These are phyloP conservation scores for Aspergillus tamarii DNA, from an alignment of 2,329 filamentous ascomycete species.

Conservation along the genomic window DNA sequence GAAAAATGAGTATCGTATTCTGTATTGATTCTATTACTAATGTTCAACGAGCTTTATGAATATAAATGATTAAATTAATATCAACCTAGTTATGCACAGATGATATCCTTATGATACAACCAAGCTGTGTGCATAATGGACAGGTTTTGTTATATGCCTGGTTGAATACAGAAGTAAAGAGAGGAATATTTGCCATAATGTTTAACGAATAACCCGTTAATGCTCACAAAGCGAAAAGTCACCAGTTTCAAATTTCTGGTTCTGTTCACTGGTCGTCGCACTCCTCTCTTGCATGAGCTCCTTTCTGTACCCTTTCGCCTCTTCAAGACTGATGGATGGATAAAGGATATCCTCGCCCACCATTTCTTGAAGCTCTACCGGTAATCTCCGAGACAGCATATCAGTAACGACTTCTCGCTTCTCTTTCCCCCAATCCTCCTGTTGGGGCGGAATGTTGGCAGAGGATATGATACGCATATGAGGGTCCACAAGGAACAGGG, in stretches of 20 bases:
- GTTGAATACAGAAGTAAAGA: neutral
- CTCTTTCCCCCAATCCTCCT: constrained; percentile 49
- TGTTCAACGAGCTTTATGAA: too few relatives aligned
- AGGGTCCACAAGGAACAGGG: constrained; percentile 64
- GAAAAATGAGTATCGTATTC: too few relatives aligned
- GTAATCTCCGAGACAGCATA: constrained; percentile 18
- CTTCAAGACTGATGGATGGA: constrained; percentile 36
- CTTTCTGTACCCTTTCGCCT: constrained; percentile 42
- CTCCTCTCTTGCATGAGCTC: constrained; percentile 46
- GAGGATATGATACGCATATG: constrained; percentile 55
- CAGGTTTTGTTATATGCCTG: too few relatives aligned
- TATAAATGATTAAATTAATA: too few relatives aligned
- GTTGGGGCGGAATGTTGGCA: constrained; percentile 56
- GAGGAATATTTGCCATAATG: neutral
- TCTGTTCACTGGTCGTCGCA: constrained; percentile 9
- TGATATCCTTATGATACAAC: neutral
- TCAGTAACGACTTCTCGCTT: constrained; percentile 10
- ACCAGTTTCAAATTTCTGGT: constrained; percentile 16
- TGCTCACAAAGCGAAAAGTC: constrained; percentile 23
- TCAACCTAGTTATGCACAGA: neutral
- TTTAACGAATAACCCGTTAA: constrained; percentile 26
- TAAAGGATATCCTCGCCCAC: constrained; percentile 26
- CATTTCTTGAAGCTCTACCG: constrained; percentile 32
- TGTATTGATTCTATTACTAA: too few relatives aligned
- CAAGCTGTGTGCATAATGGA: too few relatives aligned